Base-by-base conservation (phyloP, 108 stramenopile species). In the Poteriospumella lacustris region DNA sequence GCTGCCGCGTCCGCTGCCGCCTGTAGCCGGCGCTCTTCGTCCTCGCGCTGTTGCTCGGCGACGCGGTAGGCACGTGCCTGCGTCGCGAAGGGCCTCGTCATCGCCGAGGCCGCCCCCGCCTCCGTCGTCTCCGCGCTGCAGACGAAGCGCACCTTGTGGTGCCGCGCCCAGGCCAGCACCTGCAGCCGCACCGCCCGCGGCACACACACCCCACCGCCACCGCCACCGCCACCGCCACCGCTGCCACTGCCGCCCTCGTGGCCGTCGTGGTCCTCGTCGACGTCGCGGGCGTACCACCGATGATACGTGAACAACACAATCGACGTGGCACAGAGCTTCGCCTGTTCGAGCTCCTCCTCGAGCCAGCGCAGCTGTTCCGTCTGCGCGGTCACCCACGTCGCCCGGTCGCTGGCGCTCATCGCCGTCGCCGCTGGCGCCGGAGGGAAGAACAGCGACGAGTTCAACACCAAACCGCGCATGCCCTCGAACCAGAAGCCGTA, bases 401-500 rank as follows among this genome's bases (percentile, higher is more conserved):
- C 24, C 24, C 24, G 24, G 15, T 56, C 15, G 24, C 24, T 40
- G 39, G 15, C 19, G 28, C 40, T 19, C 12, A 19, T 36, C 19
- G 19, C 24, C 12, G 12, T 19, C 36, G 34, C 12, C 24, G 19
- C 24, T 68, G 36, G n/a, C 33, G 26, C 70, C 26, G 70, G 70
- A 24, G 26, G 33, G 31, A 73, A 33, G 44, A 73, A 19, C 41
- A 73, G 36, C 3, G 70, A 52, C 5, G 41, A 42, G 41, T 73
- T 73, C 15, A 73, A 5, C 38, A 73, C 41, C 12, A 73, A 24
- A 52, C 43, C 15, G 5, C 41, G 26, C 5, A 73, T 5, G 28
- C 70, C 70, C 9, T 31, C 12, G 36, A 5, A 73, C 70, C 70
- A 73, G 36, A 73, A 73, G 36, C 70, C 70, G 31, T 52, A 73